These are phyloP conservation scores for Xylaria intraflava DNA, from an alignment of 495 filamentous ascomycete species.

Conservation along the genomic window DNA sequence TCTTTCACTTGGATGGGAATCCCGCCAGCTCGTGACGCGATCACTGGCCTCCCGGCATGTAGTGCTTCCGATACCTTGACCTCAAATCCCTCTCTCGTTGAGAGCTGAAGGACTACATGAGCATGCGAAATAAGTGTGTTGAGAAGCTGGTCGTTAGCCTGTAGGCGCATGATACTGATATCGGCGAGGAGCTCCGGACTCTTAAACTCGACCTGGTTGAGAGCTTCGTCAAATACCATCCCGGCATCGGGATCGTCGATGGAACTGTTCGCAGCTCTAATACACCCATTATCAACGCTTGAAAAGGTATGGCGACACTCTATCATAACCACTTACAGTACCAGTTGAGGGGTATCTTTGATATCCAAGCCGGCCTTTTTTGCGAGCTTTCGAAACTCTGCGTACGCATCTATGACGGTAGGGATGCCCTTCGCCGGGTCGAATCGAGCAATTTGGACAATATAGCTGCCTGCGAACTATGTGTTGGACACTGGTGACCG, in stretches of 20 bases:
- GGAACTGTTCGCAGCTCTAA: constrained; percentile 62
- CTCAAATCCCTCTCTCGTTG: constrained; percentile 80
- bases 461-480: constrained; percentile 54
- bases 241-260: constrained; percentile 81
- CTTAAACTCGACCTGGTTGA: constrained; percentile 55
- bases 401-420: constrained; percentile 72
- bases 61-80: constrained; percentile 85
- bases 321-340: constrained; percentile 42
- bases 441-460: constrained; percentile 79
- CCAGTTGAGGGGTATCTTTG: constrained; percentile 58
- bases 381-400: constrained; percentile 60
- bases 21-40: constrained; percentile 71
- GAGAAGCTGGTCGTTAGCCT: constrained; percentile 73
- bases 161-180: constrained; percentile 70
- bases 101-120: constrained; percentile 70
- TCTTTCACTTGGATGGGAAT: constrained; percentile 77
- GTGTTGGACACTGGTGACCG: neutral
- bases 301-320: neutral
- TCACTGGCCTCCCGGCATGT: constrained; percentile 77
- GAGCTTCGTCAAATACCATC: constrained; percentile 63
- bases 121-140: constrained; percentile 73
- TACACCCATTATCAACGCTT: neutral
- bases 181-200: constrained; percentile 46
- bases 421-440: constrained; percentile 83
- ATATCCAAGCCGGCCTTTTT: constrained; percentile 27